Evolutionary conservation across 2,329 filamentous ascomycete species (phyloP), one percentile per base, ranked within the genome.

Genomic region (Aspergillus calidoustus): DNA sequence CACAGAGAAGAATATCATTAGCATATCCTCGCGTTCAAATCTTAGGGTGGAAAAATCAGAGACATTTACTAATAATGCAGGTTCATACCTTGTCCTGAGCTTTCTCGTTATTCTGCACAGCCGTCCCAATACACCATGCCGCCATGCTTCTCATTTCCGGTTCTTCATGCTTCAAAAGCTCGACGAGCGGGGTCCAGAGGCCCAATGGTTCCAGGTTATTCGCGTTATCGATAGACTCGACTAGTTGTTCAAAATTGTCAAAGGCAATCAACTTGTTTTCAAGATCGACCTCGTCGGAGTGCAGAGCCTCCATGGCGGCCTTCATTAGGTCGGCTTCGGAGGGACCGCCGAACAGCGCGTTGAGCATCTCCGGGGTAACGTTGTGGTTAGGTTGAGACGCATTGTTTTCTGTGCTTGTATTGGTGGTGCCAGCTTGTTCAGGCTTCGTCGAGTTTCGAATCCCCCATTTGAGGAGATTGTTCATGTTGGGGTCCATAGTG

Each of bases 281-380:
- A 54, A 94, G 83, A 4, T 86, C 85, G 59, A 90, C 81, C 60
- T 89, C 84, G 8, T 87, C 80, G 19, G 87, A 87, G 9, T 83
- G 84, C 72, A 97, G 89, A 60, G 91, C 87, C 30, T 85, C 84
- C 88, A 99, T 96, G 65, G 91, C 85, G 56, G 90, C 87, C 71
- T 87, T 87, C 95, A 99, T 98, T 57, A 96, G 86, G 64, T 98
- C 92, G 23, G 95, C 93, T 66, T 99, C 94, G 2, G 90, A 92
- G 47, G 91, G 91, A 0, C 91, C 92, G 77, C 93, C 93, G 73
- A 96, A 85, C 59, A 97, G 84, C 15, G 90, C 83, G 48, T 86
- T 86, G 63, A 97, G 84, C 61, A 89, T 84, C 60, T 92, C 88
- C 17, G 90, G 84, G 71, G 88, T 88, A 66, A 95, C 83, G 23